These are phyloP conservation scores for Acanthamoeba triangularis DNA, from an alignment of 208 protist species.

Conservation along the genomic window DNA sequence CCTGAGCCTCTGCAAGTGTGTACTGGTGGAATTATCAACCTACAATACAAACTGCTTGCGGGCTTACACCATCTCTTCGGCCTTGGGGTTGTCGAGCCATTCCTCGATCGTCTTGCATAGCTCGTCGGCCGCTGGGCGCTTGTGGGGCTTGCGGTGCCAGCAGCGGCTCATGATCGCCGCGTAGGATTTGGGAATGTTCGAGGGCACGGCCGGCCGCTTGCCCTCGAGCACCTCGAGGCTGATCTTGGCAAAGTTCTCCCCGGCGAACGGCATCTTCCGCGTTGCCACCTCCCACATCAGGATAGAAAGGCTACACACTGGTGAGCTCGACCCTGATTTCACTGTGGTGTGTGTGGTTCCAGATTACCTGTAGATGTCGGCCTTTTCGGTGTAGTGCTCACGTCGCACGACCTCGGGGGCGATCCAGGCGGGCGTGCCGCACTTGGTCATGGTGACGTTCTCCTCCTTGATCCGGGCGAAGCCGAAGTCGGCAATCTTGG, in stretches of 20 bases:
- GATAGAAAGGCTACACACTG: neutral
- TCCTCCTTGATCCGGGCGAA: conserved; percentile 50
- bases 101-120: neutral
- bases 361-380: conserved; percentile 49
- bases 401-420: neutral
- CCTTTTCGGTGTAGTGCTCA: conserved; percentile 48
- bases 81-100: conserved; percentile 5
- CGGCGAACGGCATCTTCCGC: neutral
- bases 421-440: conserved; percentile 21
- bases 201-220: neutral
- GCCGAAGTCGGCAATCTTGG: conserved; percentile 46
- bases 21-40: too few species aligned
- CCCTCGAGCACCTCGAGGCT: conserved; percentile 15
- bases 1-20: too few species aligned
- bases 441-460: conserved; percentile 56
- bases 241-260: conserved; percentile 35
- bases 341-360: too few species aligned
- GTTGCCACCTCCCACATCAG: conserved; percentile 16
- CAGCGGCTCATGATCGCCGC: neutral
- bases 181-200: neutral
- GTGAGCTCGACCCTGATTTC: too few species aligned
- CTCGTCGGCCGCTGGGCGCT: neutral
- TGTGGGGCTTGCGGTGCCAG: conserved; percentile 31
- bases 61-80: neutral
- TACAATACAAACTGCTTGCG: too few species aligned